Evolutionary conservation across 2,329 filamentous ascomycete species (phyloP).

Genomic region (Aspergillus flavus): DNA sequence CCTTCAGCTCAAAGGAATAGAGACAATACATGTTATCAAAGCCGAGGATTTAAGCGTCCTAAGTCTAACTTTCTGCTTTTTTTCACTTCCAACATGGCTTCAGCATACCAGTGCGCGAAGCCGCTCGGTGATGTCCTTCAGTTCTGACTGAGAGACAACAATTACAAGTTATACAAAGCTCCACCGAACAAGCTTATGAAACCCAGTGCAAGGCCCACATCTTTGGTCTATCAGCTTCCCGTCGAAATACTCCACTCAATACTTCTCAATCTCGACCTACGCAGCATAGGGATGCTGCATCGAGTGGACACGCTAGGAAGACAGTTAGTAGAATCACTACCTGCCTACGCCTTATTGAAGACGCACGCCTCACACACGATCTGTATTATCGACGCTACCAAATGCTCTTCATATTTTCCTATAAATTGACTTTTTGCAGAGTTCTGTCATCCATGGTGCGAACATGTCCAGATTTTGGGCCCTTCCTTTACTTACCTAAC

Average conservation of each 20-base stretch:
- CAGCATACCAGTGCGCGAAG: conserved; percentile 1
- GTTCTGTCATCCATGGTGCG: conserved; percentile 11
- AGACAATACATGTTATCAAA: no score
- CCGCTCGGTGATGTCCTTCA: background rate
- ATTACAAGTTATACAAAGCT: conserved; percentile 6
- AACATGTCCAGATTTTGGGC: conserved; percentile 10
- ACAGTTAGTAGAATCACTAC: conserved; percentile 8
- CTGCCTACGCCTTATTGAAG: conserved; percentile 5
- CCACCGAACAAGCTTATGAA: background rate
- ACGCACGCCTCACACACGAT: conserved; percentile 4
- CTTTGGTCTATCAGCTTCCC: background rate
- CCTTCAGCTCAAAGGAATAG: no score
- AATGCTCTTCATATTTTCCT: conserved; percentile 6
- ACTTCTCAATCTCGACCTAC: conserved; percentile 8
- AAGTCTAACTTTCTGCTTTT: no score
- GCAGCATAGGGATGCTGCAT: conserved; percentile 7
- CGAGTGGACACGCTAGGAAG: conserved; percentile 7
- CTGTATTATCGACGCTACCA: conserved; percentile 1
- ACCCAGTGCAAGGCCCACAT: background rate
- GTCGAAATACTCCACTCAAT: conserved; percentile 7
- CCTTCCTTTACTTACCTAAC: conserved; percentile 6
- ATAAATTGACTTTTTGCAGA: conserved; percentile 10
- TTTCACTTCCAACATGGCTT: background rate
- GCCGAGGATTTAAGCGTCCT: no score
- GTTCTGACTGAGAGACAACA: no score